Base-by-base conservation (phyloP, 2,329 filamentous ascomycete species). In the Achaetomium macrosporum region DNA sequence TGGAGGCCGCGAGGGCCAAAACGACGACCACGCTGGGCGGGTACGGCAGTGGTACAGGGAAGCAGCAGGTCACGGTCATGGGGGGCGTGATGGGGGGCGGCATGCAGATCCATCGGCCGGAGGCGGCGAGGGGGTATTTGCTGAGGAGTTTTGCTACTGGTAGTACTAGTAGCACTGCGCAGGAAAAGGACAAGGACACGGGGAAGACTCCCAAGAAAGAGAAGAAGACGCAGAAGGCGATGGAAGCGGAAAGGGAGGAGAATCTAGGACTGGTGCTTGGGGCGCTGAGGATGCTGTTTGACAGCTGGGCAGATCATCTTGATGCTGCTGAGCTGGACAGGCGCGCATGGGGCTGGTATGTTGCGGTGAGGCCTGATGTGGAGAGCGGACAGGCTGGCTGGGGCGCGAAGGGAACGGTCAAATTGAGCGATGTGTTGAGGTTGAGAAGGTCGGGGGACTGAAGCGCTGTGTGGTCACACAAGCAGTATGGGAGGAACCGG, bases 281-380 rank as follows among this genome's bases (percentile, higher is more conserved):
- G 3, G 84, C 87, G 0, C 71, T 95, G 52, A 79, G 90, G 56
- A 66, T 89, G 17, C 66, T 95, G 1, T 90, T 83, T 62, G 74
- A 77, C 43, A 92, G 88, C 56, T 95, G 90, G 90, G 76, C 77
- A 1, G 69, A 73, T n/a, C 76, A 81, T 30, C 66, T 95, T 33
- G 75, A 69, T 25, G 70, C 71, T 4, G 74, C 78, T 15, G 88
- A 95, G 62, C 72, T 95, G 48, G 88, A 95, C 65, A 76, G 77
- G 56, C 79, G 83, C 54, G 87, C 88, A 16, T 95, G 89, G 88
- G 73, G 73, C 11, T 95, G 90, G 90, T 95, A 95, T 68, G 74
- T 86, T 1, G 77, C 79, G 19, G 82, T 91, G 17, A 75, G 90
- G 57, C 90, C 90, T 1, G 84, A 88, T 17, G 86, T 95, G 2